A percentile compares a stretch with the other conserved stretches of the same genome.
phyloP scores from a whole-genome alignment of 2,329 filamentous ascomycete species.

The Aureobasidium zeae region DNA sequence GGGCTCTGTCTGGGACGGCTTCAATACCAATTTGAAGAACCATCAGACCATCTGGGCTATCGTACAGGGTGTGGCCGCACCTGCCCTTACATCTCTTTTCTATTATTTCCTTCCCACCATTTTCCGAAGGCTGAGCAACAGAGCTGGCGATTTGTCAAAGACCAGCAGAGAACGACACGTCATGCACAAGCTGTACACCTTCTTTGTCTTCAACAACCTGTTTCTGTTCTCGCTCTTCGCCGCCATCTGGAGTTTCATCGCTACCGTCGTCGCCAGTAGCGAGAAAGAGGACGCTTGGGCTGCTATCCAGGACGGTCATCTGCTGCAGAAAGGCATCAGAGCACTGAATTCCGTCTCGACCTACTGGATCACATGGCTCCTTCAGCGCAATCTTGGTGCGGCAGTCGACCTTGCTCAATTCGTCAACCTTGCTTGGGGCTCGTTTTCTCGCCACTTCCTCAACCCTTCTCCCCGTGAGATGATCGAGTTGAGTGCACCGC shows the following conservation, averaged over 20 bases:
- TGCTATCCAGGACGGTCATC: constrained; percentile 55
- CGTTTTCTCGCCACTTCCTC: constrained; percentile 73
- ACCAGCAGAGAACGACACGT: constrained; percentile 88
- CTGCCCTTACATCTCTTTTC: constrained; percentile 75
- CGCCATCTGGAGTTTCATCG: constrained; percentile 65
- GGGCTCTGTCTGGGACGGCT: constrained; percentile 67
- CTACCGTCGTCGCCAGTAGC: constrained; percentile 53
- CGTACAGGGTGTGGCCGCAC: constrained; percentile 84
- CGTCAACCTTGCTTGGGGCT: constrained; percentile 74
- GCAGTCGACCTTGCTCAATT: constrained; percentile 90
- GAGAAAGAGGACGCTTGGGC: constrained; percentile 55
- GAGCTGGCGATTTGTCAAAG: constrained; percentile 82
- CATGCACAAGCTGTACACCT: constrained; percentile 78
- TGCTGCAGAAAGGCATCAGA: constrained; percentile 57
- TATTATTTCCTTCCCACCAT: constrained; percentile 84
- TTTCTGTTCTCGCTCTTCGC: constrained; percentile 90
- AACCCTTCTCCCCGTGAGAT: constrained; percentile 82
- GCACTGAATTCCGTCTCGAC: constrained; percentile 72
- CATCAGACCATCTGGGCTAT: constrained; percentile 69
- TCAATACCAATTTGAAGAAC: constrained; percentile 53
- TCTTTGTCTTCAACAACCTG: constrained; percentile 96
- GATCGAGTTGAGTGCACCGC: constrained; percentile 87
- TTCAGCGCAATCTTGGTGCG: constrained; percentile 87
- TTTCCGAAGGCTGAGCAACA: constrained; percentile 77
- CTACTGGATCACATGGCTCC: constrained; percentile 89